Evolutionary conservation across 345 rosid species (phyloP), one percentile per base, ranked within the genome.

Genomic region (Tarenaya hassleriana): DNA sequence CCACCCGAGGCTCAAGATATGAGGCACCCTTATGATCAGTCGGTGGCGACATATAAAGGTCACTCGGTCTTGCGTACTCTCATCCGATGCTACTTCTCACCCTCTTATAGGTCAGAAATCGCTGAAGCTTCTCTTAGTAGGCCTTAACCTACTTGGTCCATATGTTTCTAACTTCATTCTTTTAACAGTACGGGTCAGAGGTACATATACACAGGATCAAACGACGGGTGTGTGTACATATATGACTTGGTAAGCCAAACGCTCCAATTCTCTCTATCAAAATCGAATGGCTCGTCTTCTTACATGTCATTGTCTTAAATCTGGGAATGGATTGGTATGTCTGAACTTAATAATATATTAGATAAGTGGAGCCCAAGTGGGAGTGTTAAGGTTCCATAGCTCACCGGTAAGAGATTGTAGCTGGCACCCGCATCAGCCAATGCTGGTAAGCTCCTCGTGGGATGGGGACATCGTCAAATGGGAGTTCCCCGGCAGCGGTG

Each of bases 81-180:
- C 37, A 87, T 91, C 41, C 95, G 96, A 57, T 87, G 96, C 73
- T 87, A 91, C 78, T 87, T 91, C 70, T 84, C 95, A 35, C 98
- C 96, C 11, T 56, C 33, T 18, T 75, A 79, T 72, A 87, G 95
- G 95, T 81, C 52, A 70, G 74, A n/a, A n/a, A n/a, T 50, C 18
- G 12, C 48, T 53, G n/a, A 40, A 59, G 55, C 33, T 45, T 17
- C n/a, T n/a, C n/a, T 24, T 3, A 40, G 9, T 47, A 52, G 44
- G 41, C 31, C 10, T 41, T 58, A 42, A 64, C 24, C 52, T 29
- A 41, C 41, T 34, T 20, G 46, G 32, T 58, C 19, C 8, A n/a
- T 27, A 4, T n/a, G n/a, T 38, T 20, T 33, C 45, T 15, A 58
- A 0, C 27, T 39, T 54, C 14, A 38, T 57, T 56, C 19, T n/a